Evolutionary conservation across 352 stramenopile species (phyloP).

Genomic region (Albugo laibachii): DNA sequence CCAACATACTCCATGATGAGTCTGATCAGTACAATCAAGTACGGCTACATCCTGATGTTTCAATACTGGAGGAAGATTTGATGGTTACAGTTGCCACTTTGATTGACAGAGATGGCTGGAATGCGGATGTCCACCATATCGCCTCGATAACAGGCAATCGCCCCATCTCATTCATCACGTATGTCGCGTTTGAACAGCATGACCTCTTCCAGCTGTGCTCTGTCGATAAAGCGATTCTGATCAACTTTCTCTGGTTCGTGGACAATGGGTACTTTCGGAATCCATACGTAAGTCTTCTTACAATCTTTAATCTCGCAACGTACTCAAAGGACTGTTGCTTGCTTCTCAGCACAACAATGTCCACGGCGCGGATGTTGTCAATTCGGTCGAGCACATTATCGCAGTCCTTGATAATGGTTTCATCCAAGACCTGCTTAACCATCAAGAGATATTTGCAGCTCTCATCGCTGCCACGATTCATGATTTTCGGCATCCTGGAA

Average conservation of each 20-base stretch:
- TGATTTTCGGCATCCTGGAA: slow-evolving; percentile 64
- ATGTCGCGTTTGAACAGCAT: slow-evolving; percentile 67
- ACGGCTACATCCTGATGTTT: slow-evolving; percentile 38
- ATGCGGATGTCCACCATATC: slow-evolving; percentile 42
- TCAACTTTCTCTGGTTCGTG: slow-evolving; percentile 62
- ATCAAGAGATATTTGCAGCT: slow-evolving; percentile 59
- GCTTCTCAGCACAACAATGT: slow-evolving; percentile 48
- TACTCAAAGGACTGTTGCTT: background rate
- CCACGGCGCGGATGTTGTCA: slow-evolving; percentile 59
- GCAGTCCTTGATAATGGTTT: slow-evolving; percentile 60
- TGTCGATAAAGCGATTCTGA: slow-evolving; percentile 52
- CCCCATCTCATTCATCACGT: slow-evolving; percentile 65
- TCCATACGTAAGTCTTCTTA: slow-evolving; percentile 34
- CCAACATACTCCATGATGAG: background rate
- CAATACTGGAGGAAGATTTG: slow-evolving; percentile 27
- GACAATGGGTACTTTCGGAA: slow-evolving; percentile 67
- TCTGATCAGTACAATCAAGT: slow-evolving; percentile 18
- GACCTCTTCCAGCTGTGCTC: slow-evolving; percentile 56
- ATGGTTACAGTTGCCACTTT: slow-evolving; percentile 40
- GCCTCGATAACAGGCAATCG: slow-evolving; percentile 38
- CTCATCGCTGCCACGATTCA: slow-evolving; percentile 69
- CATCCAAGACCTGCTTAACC: slow-evolving; percentile 60
- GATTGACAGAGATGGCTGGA: slow-evolving; percentile 61
- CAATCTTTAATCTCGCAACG: background rate
- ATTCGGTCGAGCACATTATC: slow-evolving; percentile 65